Percentiles rank a stretch among this genome's conserved stretches.
Conservation (phyloP, 495 filamentous ascomycete species). For the Aspergillus bertholletiae region DNA sequence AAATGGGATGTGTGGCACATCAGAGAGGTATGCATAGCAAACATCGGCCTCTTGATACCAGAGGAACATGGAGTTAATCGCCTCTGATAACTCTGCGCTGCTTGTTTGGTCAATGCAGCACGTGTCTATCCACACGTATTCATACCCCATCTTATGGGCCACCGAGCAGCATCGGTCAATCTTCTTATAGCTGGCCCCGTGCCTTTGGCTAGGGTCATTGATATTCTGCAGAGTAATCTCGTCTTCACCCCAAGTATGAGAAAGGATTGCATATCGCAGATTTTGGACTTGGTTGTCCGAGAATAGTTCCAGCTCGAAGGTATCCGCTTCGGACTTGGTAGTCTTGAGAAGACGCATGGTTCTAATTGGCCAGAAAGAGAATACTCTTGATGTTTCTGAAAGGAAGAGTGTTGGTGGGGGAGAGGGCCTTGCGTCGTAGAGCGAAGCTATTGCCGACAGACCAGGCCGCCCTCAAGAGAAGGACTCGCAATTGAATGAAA, state of each 20-base stretch:
- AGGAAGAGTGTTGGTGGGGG: too few relatives aligned
- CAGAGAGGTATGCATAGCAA: conserved; percentile 34
- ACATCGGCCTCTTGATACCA: conserved; percentile 28
- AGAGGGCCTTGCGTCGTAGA: too few relatives aligned
- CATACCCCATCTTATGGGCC: neutral
- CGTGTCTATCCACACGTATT: conserved; percentile 21
- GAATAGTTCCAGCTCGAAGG: too few relatives aligned
- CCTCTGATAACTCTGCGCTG: conserved; percentile 34
- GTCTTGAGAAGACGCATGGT: too few relatives aligned
- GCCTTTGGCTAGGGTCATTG: neutral
- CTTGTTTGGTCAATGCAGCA: conserved; percentile 41
- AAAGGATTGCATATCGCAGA: neutral
- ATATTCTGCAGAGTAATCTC: conserved; percentile 30
- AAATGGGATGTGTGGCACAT: conserved; percentile 11
- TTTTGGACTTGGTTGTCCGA: too few relatives aligned
- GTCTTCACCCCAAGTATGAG: conserved; percentile 33
- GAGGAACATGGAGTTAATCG: conserved; percentile 47
- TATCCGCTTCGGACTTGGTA: too few relatives aligned
- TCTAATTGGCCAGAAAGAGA: too few relatives aligned
- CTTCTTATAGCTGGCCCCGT: neutral
- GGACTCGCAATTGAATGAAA: too few relatives aligned
- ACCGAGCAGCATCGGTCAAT: neutral
- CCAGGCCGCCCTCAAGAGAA: too few relatives aligned
- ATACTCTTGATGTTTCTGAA: too few relatives aligned
- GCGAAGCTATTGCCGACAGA: too few relatives aligned